Base-by-base conservation (phyloP, 805 yeast species). In the Danielia reshetovae region DNA sequence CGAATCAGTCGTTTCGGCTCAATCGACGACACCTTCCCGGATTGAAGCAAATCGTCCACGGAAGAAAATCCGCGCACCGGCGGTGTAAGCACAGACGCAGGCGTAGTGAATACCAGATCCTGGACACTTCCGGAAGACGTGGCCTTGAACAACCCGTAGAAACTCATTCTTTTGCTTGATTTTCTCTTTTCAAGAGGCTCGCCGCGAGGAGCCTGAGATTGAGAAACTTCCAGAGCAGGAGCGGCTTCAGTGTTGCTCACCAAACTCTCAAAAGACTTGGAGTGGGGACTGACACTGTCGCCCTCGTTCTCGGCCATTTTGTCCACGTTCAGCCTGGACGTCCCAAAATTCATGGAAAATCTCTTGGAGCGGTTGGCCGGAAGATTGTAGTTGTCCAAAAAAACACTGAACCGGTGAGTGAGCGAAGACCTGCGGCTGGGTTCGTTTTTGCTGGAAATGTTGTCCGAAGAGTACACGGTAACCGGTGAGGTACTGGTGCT, bases 311-410 rank as follows among this genome's bases (percentile, higher is more conserved):
- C 14, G 8, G 27, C 13, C 11, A n/a, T 7, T 11, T 24, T 24
- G 12, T 24, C 14, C 27, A 24, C 27, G 12, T 11, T 11, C 12
- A n/a, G 14, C 11, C 12, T 6, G 11, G 15, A 13, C 30, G 23
- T 9, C 14, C 22, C 15, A 18, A 27, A 12, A 12, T 12, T 26
- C 15, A 26, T 5, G 4, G 54, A 49, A 13, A 49, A 38, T 6
- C 55, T 34, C 29, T 48, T 50, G 21, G 48, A 39, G 18, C 48
- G 38, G 26, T 35, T 42, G n/a, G 35, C 42, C 3, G 57, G 56
- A 11, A 38, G 27, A 10, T 44, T 29, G 36, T 52, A 54, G 25
- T 27, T 35, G 27, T 48, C 57, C 47, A 49, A 45, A 4, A 54
- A 38, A 5, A 38, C 35, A 26, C 37, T 36, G 19, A 54, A 38